Evolutionary conservation across 768 basidiomycete species (phyloP).

Genomic region (Mycena floridula): DNA sequence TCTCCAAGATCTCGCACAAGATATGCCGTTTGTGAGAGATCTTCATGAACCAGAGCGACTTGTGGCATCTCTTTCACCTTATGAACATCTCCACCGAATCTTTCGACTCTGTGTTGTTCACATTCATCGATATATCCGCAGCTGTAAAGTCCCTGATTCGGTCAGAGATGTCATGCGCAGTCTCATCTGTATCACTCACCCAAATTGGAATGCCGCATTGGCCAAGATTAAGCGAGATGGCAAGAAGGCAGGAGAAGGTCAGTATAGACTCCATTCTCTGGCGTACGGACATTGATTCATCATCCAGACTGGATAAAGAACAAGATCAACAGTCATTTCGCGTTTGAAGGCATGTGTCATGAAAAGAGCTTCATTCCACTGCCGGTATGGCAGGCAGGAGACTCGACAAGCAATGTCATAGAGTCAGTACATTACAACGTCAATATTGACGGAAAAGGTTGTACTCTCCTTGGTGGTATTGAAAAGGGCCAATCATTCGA

Average conservation of each 20-base stretch:
- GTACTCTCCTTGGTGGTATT: not conserved
- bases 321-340: not conserved
- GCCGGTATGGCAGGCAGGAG: not conserved
- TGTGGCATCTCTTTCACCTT: not conserved
- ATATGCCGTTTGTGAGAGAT: too few species aligned
- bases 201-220: constrained; percentile 4
- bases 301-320: constrained; percentile 1
- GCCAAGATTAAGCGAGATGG: not conserved
- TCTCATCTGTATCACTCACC: constrained; percentile 2
- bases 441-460: not conserved
- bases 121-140: not conserved
- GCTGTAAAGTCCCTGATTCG: not conserved
- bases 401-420: not conserved
- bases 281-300: too few species aligned
- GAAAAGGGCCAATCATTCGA: not conserved
- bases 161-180: constrained; percentile 5
- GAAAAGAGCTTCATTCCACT: not conserved
- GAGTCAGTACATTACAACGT: not conserved
- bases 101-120: constrained; percentile 5
- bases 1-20: too few species aligned
- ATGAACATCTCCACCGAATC: constrained; percentile 6
- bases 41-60: constrained; percentile 1
- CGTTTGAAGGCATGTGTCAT: not conserved
- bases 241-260: constrained; percentile 5
- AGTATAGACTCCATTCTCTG: too few species aligned